Evolutionary conservation across 495 filamentous ascomycete genomes (phyloP), one percentile per base, ranked within the genome.

Genomic region (Xylaria bambusicola): DNA sequence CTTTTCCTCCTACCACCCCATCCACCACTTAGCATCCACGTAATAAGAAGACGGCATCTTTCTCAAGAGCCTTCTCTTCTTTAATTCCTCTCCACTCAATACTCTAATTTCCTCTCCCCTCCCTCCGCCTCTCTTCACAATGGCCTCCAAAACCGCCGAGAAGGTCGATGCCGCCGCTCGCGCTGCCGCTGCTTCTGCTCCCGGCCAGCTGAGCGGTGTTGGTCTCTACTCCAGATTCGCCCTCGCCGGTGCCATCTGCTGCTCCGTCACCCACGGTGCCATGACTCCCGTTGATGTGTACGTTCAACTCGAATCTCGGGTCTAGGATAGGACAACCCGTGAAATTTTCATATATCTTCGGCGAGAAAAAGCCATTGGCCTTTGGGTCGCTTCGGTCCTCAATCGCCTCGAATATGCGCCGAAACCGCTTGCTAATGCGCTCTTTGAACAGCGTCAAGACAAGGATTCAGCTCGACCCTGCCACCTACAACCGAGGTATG

Each of bases 211-310:
- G 26, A 75, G 62, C 67, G 85, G 83, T 42, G 57, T 83, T 61
- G 72, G 71, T 49, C 83, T 90, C 56, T 91, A 92, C 80, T 85
- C 87, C 60, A 79, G 91, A 73, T 96, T 96, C 81, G 91, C 93
- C 73, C 88, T 96, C 69, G 92, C 92, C 62, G 92, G 92, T 74
- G 92, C 92, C 64, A 80, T 95, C 78, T 96, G 92, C 86, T 97
- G 92, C 76, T 90, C 90, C 69, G 81, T 97, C 78, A 97, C 92
- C 66, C 92, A 97, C 82, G 92, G 92, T 68, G 86, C 83, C 69
- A 83, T 96, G 72, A 97, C 92, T 56, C 92, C 92, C 66, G 89
- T 97, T 70, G 92, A 97, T 87, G 92, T 97, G 92, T 97, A 91
- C 80, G 92, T 87, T 56, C 53, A 47, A 27, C 8, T n/a, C 41